These are phyloP conservation scores for Pseudocercospora pini-densiflorae DNA, from an alignment of 2,329 filamentous ascomycete species.

Conservation along the genomic window DNA sequence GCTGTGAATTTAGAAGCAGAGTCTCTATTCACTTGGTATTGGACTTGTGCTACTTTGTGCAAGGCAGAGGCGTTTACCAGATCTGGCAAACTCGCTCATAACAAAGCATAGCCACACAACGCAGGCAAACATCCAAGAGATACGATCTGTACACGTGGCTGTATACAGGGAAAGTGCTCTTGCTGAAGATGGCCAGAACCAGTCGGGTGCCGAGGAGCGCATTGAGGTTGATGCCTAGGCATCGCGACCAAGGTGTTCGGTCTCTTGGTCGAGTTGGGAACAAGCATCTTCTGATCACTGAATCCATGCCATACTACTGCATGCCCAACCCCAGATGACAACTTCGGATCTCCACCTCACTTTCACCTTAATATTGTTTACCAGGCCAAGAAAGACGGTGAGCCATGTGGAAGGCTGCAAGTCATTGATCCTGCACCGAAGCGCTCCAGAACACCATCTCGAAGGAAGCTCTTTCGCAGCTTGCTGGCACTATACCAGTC, in stretches of 20 bases:
- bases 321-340: background rate
- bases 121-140: background rate
- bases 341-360: conserved; percentile 5
- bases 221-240: background rate
- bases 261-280: background rate
- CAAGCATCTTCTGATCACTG: background rate
- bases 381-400: conserved; percentile 1
- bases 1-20: background rate
- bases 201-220: background rate
- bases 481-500: background rate
- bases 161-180: background rate
- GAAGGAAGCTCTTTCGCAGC: background rate
- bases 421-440: background rate
- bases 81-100: background rate
- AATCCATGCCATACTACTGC: background rate
- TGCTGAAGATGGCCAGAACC: background rate
- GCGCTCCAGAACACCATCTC: background rate
- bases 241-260: background rate
- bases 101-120: background rate
- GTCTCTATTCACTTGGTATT: background rate
- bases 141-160: background rate
- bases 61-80: background rate
- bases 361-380: background rate
- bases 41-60: background rate
- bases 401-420: background rate